Evolutionary conservation across 1,284 basidiomycete species (phyloP).

Genomic region (Coniferiporia sulphurascens): DNA sequence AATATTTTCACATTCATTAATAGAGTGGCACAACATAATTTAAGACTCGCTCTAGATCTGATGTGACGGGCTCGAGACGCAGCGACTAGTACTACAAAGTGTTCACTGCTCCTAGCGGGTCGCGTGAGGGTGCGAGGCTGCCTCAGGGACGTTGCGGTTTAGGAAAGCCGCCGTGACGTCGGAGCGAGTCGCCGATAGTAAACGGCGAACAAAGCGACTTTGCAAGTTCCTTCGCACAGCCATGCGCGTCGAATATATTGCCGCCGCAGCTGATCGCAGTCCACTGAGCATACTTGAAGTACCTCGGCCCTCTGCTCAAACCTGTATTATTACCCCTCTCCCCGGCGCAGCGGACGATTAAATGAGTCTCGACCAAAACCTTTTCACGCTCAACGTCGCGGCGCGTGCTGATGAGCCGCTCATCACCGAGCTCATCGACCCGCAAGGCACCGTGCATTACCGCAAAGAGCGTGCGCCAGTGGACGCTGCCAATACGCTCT

Average conservation of each 20-base stretch:
- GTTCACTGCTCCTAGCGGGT: too few species aligned
- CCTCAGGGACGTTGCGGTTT: too few species aligned
- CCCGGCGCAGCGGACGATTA: too few species aligned
- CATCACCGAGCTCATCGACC: constrained; percentile 64
- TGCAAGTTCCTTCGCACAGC: not conserved
- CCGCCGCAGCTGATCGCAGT: not conserved
- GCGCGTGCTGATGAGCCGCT: constrained; percentile 52
- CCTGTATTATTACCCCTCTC: too few species aligned
- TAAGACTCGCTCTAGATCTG: not conserved
- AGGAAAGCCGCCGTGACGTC: too few species aligned
- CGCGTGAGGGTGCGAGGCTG: too few species aligned
- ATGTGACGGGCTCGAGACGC: too few species aligned
- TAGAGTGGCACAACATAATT: not conserved
- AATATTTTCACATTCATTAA: not conserved
- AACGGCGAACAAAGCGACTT: not conserved
- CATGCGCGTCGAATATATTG: not conserved
- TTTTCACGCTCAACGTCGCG: constrained; percentile 68
- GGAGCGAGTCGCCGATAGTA: too few species aligned
- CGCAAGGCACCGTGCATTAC: constrained; percentile 59
- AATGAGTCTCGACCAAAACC: constrained; percentile 79
- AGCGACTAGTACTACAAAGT: too few species aligned
- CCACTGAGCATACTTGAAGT: too few species aligned
- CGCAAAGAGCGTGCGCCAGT: constrained; percentile 51
- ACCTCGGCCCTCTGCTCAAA: too few species aligned
- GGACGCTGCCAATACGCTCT: constrained; percentile 27